Conservation (phyloP, 2,329 filamentous ascomycete species). For the Fusarium compactum region DNA sequence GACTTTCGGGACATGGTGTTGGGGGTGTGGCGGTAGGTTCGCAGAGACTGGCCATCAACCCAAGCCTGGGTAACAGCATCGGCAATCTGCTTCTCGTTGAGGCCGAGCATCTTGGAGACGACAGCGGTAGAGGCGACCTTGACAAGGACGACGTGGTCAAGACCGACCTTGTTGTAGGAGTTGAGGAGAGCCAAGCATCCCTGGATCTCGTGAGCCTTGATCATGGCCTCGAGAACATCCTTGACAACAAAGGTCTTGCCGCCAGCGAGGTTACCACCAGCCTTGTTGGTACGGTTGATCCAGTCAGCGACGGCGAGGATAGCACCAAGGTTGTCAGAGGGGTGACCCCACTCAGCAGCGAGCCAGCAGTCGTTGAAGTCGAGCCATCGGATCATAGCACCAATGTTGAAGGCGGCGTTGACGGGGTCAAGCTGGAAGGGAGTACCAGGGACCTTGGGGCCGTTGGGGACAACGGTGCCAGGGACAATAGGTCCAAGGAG, state of each 20-base stretch:
- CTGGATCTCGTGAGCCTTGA: constrained; percentile 99
- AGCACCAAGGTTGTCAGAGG: constrained; percentile 96
- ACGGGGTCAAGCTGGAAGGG: constrained; percentile 95
- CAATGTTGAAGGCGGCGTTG: constrained; percentile 98
- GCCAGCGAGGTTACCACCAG: constrained; percentile 81
- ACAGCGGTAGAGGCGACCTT: constrained; percentile 97
- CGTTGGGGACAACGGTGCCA: constrained; percentile 91
- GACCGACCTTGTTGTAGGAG: constrained; percentile 97
- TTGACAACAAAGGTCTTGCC: constrained; percentile 89
- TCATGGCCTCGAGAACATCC: constrained; percentile 96
- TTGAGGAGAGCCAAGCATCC: constrained; percentile 96
- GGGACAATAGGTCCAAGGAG: constrained; percentile 91
- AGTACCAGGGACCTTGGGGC: constrained; percentile 90
- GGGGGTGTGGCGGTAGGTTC: constrained; percentile 96
- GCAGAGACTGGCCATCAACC: constrained; percentile 95
- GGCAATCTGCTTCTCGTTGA: constrained; percentile 89
- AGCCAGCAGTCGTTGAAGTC: constrained; percentile 99
- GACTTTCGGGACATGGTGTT: constrained; percentile 99
- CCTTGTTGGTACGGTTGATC: constrained; percentile 90
- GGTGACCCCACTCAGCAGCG: constrained; percentile 98
- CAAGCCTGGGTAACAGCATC: constrained; percentile 97
- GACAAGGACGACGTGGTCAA: constrained; percentile 97
- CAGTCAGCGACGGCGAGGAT: constrained; percentile 98
- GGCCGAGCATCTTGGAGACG: constrained; percentile 93
- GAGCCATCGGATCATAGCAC: constrained; percentile 98